Conservation (phyloP, 139 green algal genomes). For the Micractinium conductrix region DNA sequence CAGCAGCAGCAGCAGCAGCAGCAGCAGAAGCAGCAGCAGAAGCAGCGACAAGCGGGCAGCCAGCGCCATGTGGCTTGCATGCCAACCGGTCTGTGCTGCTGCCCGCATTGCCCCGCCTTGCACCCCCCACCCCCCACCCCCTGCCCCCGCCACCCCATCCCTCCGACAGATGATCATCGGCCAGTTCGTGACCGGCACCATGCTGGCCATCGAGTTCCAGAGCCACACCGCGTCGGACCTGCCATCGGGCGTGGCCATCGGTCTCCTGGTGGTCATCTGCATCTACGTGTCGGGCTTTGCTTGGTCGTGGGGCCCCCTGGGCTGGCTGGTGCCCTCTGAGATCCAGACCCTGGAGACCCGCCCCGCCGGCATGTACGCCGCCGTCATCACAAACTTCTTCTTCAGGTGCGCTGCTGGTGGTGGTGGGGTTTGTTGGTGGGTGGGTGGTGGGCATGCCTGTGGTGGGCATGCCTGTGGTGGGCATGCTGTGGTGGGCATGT, state of each 20-base stretch:
- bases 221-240: slow-evolving; percentile 48
- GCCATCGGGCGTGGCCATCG: slow-evolving; percentile 33
- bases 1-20: no score
- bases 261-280: slow-evolving; percentile 73
- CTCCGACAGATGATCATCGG: not conserved
- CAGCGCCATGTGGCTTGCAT: no score
- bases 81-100: not conserved
- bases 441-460: no score
- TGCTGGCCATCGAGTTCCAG: no score
- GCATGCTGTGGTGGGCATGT: no score
- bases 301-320: slow-evolving; percentile 77
- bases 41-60: no score
- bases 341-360: slow-evolving; percentile 64
- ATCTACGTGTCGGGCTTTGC: slow-evolving; percentile 75
- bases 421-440: no score
- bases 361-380: slow-evolving; percentile 53
- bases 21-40: no score
- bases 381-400: slow-evolving; percentile 66
- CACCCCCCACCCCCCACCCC: not conserved
- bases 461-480: no score
- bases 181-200: no score
- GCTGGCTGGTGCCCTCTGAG: no score
- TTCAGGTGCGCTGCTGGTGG: no score
- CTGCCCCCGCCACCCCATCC: not conserved
- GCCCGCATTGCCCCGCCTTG: not conserved